A percentile compares a stretch with the other conserved stretches of the same genome.
Conservation (phyloP, 164 flowering plant genomes). For the Vitis rotundifolia region DNA sequence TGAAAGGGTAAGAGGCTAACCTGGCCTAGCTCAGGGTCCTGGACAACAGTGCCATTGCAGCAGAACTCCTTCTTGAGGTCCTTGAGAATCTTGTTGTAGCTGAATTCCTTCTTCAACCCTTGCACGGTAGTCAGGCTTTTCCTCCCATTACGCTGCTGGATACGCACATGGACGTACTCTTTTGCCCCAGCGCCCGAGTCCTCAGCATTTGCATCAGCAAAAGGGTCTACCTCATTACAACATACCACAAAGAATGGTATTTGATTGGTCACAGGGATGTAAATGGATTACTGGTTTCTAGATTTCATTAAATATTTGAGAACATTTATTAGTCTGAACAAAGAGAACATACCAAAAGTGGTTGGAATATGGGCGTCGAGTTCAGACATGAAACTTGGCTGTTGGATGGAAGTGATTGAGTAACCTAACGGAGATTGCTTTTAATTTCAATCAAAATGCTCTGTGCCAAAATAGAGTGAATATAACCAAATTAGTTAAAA, state of each 20-base stretch:
- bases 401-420: slow-evolving; percentile 4
- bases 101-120: slow-evolving; percentile 60
- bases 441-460: neutral
- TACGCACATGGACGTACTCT: slow-evolving; percentile 60
- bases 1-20: slow-evolving; percentile 12
- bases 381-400: slow-evolving; percentile 46
- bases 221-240: slow-evolving; percentile 40
- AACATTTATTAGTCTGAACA: neutral
- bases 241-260: neutral
- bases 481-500: neutral
- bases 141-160: slow-evolving; percentile 66
- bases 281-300: too few relatives aligned
- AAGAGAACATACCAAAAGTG: slow-evolving; percentile 31
- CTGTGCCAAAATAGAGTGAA: slow-evolving; percentile 9
- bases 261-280: too few relatives aligned
- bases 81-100: slow-evolving; percentile 59
- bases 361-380: slow-evolving; percentile 35
- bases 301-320: too few relatives aligned
- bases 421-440: slow-evolving; percentile 4
- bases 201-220: slow-evolving; percentile 66
- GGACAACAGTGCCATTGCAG: slow-evolving; percentile 73
- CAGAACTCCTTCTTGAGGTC: slow-evolving; percentile 70
- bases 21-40: slow-evolving; percentile 73
- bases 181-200: slow-evolving; percentile 61
- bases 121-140: slow-evolving; percentile 72